A percentile compares a stretch with the other conserved stretches of the same genome.
Evolutionary conservation across 2,329 filamentous ascomycete species (phyloP).

Genomic region (Ascochyta koolunga): DNA sequence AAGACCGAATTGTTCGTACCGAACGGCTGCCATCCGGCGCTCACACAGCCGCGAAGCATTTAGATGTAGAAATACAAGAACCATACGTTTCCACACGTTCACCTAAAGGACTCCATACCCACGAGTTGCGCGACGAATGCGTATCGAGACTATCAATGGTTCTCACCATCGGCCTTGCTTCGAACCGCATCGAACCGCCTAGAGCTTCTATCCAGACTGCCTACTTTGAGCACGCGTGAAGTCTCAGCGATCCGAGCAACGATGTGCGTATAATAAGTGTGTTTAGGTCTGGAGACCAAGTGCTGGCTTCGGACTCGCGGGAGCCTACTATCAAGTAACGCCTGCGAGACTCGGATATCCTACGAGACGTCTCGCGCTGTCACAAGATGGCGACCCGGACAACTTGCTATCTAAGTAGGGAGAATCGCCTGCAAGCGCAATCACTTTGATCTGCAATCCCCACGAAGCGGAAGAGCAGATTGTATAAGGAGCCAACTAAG

Average conservation of each 20-base stretch:
- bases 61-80: conserved; percentile 40
- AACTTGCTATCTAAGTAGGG: background rate
- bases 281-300: background rate
- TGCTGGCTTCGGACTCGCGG: background rate
- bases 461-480: background rate
- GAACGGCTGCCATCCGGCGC: conserved; percentile 28
- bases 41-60: conserved; percentile 29
- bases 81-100: conserved; percentile 22
- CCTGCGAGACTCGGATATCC: background rate
- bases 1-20: conserved; percentile 20
- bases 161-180: conserved; percentile 14
- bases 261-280: background rate
- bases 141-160: conserved; percentile 17
- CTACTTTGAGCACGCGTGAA: conserved; percentile 17
- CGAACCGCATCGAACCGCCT: conserved; percentile 14
- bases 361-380: background rate
- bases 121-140: conserved; percentile 22
- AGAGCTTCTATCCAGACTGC: conserved; percentile 16
- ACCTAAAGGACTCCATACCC: conserved; percentile 2
- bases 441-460: background rate
- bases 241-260: background rate
- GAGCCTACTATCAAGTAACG: background rate
- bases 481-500: background rate
- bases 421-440: background rate
- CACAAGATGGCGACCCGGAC: background rate